Evolutionary conservation across 2,329 filamentous ascomycete genomes (phyloP), one percentile per base, ranked within the genome.

Genomic region (Metarhizium sp.): DNA sequence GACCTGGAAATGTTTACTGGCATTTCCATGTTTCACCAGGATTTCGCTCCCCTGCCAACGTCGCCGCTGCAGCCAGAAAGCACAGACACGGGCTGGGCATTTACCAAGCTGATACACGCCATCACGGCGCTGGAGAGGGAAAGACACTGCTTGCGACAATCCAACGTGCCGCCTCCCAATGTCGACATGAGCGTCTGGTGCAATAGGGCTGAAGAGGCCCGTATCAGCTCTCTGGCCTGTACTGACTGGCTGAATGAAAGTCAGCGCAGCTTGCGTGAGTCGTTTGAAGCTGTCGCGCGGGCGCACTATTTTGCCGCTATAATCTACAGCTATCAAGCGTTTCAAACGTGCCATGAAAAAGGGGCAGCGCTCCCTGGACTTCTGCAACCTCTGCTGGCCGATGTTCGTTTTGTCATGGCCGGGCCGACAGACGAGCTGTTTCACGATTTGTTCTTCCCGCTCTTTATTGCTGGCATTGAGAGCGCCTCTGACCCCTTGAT

Each of bases 261-360:
- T 46, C 38, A 56, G 47, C 48, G n/a, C 18, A 34, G 25, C 14
- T 34, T 57, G 20, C 55, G 55, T n/a, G 32, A 51, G 5, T 57
- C 48, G 34, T 60, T 62, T n/a, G 50, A 61, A 6, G 57, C 57
- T 1, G 52, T 61, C 2, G 51, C 59, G 2, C 55, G 56, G 3
- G 57, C 59, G 7, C 57, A 62, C n/a, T 60, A 60, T 38, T 53
- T 59, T 42, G 57, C 61, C 11, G 59, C 53, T 8, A 54, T 62
- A 1, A 56, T 62, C 16, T 62, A 62, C 49, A 58, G 57, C 46
- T 61, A 60, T 25, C 60, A 62, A 38, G 56, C 60, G 5, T 58
- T 62, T n/a, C 55, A 55, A 14, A 49, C 50, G 10, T 32, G 38
- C 2, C 25, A 2, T n/a, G 50, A 56, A 8, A 53, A 45, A 14